Conservation (phyloP, 2,329 filamentous ascomycete genomes). For the Ceratocystis huliohia region DNA sequence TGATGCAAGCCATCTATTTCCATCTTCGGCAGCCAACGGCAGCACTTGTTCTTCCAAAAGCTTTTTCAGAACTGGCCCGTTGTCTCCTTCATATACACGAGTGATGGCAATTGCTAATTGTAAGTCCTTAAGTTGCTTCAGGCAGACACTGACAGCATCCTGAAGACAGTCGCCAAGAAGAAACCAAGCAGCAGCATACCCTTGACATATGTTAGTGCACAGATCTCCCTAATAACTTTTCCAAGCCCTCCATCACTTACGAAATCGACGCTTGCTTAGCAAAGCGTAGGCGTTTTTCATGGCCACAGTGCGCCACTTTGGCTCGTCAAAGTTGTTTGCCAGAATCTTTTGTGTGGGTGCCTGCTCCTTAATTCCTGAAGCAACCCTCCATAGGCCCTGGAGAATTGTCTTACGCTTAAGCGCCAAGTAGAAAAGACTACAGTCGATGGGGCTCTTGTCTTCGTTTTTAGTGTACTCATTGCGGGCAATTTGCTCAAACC, state of each 20-base stretch:
- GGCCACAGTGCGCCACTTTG: conserved; percentile 76
- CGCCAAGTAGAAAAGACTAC: conserved; percentile 82
- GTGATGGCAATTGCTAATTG: conserved; percentile 82
- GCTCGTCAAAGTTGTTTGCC: conserved; percentile 79
- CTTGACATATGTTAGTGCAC: conserved; percentile 32
- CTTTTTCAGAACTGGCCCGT: conserved; percentile 57
- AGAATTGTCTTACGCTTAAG: conserved; percentile 82
- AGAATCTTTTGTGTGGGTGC: conserved; percentile 64
- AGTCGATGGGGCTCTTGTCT: conserved; percentile 79
- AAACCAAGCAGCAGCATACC: conserved; percentile 94
- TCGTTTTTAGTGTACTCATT: conserved; percentile 88
- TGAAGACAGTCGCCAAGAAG: conserved; percentile 72
- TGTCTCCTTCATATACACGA: conserved; percentile 77
- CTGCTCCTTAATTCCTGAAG: conserved; percentile 79
- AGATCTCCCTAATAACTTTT: neutral
- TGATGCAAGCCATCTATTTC: conserved; percentile 84
- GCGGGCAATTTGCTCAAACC: conserved; percentile 74
- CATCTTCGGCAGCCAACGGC: conserved; percentile 61
- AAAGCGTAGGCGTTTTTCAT: conserved; percentile 94
- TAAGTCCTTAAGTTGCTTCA: conserved; percentile 75
- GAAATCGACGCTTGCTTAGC: conserved; percentile 78
- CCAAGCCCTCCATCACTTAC: conserved; percentile 34
- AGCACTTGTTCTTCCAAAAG: conserved; percentile 72
- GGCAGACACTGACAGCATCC: conserved; percentile 74
- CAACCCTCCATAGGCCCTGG: conserved; percentile 88